Conservation (phyloP, 768 basidiomycete genomes). For the Imleria badia region DNA sequence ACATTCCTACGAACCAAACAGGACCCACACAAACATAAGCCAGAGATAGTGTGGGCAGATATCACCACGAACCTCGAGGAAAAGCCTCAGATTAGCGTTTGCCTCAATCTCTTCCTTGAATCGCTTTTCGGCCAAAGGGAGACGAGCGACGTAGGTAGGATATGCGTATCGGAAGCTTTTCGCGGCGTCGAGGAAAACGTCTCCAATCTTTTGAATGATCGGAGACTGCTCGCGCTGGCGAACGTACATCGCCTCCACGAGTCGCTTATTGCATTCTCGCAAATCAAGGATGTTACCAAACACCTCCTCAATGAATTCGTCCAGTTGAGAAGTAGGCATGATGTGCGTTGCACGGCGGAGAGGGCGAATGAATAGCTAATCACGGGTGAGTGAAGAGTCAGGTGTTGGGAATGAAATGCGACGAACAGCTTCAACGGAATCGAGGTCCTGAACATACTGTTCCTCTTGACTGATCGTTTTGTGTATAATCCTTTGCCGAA, state of each 20-base stretch:
- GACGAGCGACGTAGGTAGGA: conserved; percentile 79
- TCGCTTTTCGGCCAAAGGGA: conserved; percentile 82
- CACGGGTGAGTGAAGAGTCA: conserved; percentile 34
- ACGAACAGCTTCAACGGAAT: conserved; percentile 70
- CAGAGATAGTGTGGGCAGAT: not conserved
- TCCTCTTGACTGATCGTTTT: conserved; percentile 88
- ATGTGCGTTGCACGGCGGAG: conserved; percentile 56
- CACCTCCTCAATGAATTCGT: conserved; percentile 85
- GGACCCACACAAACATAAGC: conserved; percentile 1
- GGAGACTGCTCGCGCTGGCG: conserved; percentile 82
- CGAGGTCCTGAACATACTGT: conserved; percentile 86
- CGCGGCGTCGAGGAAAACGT: conserved; percentile 84
- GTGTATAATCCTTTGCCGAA: conserved; percentile 59
- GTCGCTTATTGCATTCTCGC: conserved; percentile 75
- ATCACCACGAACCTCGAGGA: conserved; percentile 67
- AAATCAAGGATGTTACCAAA: conserved; percentile 89
- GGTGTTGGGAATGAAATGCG: conserved; percentile 6
- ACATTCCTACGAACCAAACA: conserved; percentile 16
- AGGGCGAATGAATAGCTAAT: conserved; percentile 54
- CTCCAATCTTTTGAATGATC: conserved; percentile 82
- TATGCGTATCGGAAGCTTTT: conserved; percentile 87
- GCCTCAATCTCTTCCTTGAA: conserved; percentile 83
- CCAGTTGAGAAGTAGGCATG: conserved; percentile 55
- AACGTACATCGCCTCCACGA: conserved; percentile 85
- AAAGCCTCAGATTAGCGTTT: conserved; percentile 79